Percentiles rank a stretch among this genome's conserved stretches.
Conservation (phyloP, 2,329 filamentous ascomycete genomes). For the Dactylonectria estremocensis region DNA sequence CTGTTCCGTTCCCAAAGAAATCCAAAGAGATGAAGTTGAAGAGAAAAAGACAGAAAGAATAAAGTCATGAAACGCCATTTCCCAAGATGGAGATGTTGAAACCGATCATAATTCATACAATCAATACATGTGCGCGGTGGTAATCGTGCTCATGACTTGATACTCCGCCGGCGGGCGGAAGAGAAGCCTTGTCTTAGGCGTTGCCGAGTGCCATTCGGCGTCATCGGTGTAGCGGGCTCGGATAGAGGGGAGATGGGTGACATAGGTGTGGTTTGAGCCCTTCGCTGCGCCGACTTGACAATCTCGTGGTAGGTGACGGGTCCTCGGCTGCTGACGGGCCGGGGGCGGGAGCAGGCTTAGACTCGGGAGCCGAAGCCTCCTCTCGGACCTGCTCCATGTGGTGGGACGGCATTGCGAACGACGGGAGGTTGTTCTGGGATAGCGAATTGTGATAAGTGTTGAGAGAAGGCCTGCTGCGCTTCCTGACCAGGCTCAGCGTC, state of each 20-base stretch:
- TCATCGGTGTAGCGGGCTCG: constrained; percentile 47
- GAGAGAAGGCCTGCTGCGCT: constrained; percentile 68
- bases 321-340: constrained; percentile 43
- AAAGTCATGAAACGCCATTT: constrained; percentile 36
- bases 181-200: constrained; percentile 44
- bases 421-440: constrained; percentile 53
- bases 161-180: constrained; percentile 57
- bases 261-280: constrained; percentile 45
- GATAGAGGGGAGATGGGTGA: constrained; percentile 50
- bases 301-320: constrained; percentile 66
- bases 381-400: constrained; percentile 56
- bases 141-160: constrained; percentile 50
- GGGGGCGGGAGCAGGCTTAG: constrained; percentile 30
- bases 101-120: constrained; percentile 46
- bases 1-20: constrained; percentile 15
- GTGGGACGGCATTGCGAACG: constrained; percentile 41
- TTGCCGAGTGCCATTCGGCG: constrained; percentile 45
- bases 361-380: constrained; percentile 45
- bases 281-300: constrained; percentile 61
- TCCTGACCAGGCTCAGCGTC: constrained; percentile 68
- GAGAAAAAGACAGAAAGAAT: constrained; percentile 22
- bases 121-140: constrained; percentile 24
- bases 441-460: constrained; percentile 53
- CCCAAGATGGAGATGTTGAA: constrained; percentile 30
- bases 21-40: constrained; percentile 36